Base-by-base conservation (phyloP, 176 grass and related monocot genomes). In the Urochloa ruziziensis region DNA sequence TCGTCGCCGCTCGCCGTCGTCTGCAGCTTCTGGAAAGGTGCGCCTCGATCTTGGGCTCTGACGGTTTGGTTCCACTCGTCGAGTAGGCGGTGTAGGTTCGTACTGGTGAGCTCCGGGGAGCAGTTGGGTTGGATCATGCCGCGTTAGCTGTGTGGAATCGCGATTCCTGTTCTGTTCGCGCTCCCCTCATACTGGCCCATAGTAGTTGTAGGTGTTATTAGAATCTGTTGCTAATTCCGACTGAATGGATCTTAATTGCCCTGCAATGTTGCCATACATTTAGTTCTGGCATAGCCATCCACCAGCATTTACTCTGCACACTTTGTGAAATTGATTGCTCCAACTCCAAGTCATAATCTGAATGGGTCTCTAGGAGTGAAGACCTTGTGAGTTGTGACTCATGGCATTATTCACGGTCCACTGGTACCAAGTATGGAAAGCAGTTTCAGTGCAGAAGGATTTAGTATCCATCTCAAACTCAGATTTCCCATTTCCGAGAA, bases 11-110 rank as follows among this genome's bases (percentile, higher is more conserved):
- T 96, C 74, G 82, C 89, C 75, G 93, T 89, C 56, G 87, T 99
- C 73, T 96, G 89, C 85, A 87, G 78, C 79, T 99, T 94, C 85
- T 99, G 97, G 97, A 92, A 91, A 99, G 97, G 93, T 99, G 58
- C 67, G 40, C 59, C 29, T 78, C 74, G 64, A 42, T 71, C 43
- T 19, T 51, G 53, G 32, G 25, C 70, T n/a, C 29, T 46, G 35
- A 8, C 9, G 24, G 35, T 13, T 70, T 37, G 0, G 73, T 39
- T 58, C 27, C 48, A 33, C 14, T 75, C 43, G 27, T 75, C 56
- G 18, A 60, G 10, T 34, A 75, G 61, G 24, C 1, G 40, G 46
- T 25, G 68, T 10, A 70, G 70, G 63, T 18, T 82, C 23, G 77
- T 62, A 61, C 52, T 76, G 82, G 21, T 18, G 77, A 54, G 69